A percentile compares a stretch with the other conserved stretches of the same genome.
Evolutionary conservation across 441 rosid genomes (phyloP).

Genomic region (Adansonia madagascariensis): DNA sequence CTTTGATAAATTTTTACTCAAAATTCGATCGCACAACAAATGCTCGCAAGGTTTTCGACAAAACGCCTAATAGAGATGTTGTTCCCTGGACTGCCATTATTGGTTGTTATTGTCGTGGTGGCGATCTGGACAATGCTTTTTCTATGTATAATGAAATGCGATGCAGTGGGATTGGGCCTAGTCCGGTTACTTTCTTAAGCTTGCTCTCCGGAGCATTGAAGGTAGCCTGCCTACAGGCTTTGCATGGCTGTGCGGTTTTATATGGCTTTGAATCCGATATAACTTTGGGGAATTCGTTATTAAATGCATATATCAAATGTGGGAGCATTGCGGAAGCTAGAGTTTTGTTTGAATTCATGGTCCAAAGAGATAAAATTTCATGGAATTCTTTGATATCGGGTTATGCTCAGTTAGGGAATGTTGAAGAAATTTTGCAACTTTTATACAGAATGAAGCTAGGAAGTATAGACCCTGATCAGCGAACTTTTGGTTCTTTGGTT

Average conservation of each 20-base stretch:
- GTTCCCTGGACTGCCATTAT: constrained; percentile 55
- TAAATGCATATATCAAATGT: constrained; percentile 53
- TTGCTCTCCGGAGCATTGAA: constrained; percentile 49
- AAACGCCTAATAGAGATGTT: constrained; percentile 48
- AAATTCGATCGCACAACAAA: constrained; percentile 32
- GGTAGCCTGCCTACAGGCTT: constrained; percentile 43
- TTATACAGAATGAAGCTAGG: constrained; percentile 44
- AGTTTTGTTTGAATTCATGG: constrained; percentile 50
- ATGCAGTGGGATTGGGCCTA: constrained; percentile 42
- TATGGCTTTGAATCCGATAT: constrained; percentile 50
- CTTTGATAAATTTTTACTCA: constrained; percentile 50
- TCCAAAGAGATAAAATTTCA: constrained; percentile 53
- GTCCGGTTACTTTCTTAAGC: constrained; percentile 57
- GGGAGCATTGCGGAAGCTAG: constrained; percentile 46
- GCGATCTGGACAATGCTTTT: constrained; percentile 39
- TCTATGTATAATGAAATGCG: constrained; percentile 50
- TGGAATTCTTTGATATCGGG: constrained; percentile 61
- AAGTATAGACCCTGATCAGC: constrained; percentile 51
- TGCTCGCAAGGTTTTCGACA: constrained; percentile 54
- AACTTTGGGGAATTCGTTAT: constrained; percentile 45
- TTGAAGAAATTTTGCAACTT: constrained; percentile 46
- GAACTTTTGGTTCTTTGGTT: constrained; percentile 48
- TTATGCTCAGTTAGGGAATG: constrained; percentile 43
- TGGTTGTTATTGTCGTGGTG: constrained; percentile 51
- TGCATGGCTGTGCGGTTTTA: constrained; percentile 50